A percentile compares a stretch with the other conserved stretches of the same genome.
Conservation (phyloP, 2,329 filamentous ascomycete species). For the Dothideomycetes sp. region DNA sequence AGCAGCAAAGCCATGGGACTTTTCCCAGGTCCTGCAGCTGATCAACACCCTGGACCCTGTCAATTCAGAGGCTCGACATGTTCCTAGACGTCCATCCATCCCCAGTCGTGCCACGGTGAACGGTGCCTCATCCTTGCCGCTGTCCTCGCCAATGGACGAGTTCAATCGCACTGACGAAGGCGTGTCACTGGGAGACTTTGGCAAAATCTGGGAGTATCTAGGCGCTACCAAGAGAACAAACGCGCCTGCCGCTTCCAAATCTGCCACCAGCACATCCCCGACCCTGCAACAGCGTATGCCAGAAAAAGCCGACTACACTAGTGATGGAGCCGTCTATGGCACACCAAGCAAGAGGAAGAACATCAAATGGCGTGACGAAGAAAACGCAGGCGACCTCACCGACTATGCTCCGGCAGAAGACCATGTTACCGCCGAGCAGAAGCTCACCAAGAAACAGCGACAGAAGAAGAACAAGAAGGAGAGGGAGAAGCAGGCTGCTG, state of each 20-base stretch:
- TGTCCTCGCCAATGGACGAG: constrained; percentile 3
- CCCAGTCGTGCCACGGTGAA: constrained; percentile 5
- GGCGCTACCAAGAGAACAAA: constrained; percentile 31
- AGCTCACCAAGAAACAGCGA: constrained; percentile 28
- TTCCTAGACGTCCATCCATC: constrained; percentile 7
- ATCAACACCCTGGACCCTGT: constrained; percentile 24
- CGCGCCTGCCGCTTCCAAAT: constrained; percentile 11
- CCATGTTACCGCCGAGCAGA: constrained; percentile 15
- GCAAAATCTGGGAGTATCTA: constrained; percentile 37
- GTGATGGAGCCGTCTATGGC: constrained; percentile 33
- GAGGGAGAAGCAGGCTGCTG: constrained; percentile 19
- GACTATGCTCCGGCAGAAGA: constrained; percentile 14
- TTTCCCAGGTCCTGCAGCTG: constrained; percentile 36
- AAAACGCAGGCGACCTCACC: constrained; percentile 17
- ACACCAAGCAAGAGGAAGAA: constrained; percentile 13
- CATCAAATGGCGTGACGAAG: constrained; percentile 21
- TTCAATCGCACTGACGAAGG: constrained; percentile 13
- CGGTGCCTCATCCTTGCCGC: constrained; percentile 4
- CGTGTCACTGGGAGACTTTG: constrained; percentile 35
- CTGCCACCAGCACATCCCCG: constrained; percentile 10
- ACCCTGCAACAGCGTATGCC: constrained; percentile 17
- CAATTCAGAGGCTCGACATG: background rate
- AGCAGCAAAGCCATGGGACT: constrained; percentile 35
- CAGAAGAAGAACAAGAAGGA: constrained; percentile 29
- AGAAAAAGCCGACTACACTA: constrained; percentile 31